Conservation (phyloP, 495 filamentous ascomycete genomes). For the Aspergillus saccharolyticus region DNA sequence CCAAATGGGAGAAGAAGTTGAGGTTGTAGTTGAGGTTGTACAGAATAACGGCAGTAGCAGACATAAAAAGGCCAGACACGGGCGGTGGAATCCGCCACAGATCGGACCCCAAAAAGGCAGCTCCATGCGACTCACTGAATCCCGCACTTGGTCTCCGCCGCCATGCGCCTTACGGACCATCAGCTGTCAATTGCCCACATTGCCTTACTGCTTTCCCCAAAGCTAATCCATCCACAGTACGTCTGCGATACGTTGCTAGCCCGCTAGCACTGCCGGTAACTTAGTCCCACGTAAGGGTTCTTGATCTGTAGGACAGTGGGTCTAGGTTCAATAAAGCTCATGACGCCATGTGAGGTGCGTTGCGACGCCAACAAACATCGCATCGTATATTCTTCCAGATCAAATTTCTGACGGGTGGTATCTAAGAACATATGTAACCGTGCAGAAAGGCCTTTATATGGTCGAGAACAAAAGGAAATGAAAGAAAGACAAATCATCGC, state of each 20-base stretch:
- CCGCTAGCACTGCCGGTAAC: neutral
- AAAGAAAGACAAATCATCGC: neutral
- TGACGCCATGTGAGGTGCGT: neutral
- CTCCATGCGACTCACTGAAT: slow-evolving; percentile 7
- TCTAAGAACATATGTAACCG: neutral
- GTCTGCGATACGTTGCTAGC: neutral
- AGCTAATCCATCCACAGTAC: neutral
- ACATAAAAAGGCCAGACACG: neutral
- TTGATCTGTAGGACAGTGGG: neutral
- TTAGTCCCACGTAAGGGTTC: neutral
- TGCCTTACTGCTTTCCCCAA: neutral
- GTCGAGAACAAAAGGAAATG: neutral
- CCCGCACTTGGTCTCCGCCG: slow-evolving; percentile 2
- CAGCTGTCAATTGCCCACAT: neutral
- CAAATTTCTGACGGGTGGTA: neutral
- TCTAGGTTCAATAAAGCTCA: neutral
- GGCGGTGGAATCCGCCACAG: neutral
- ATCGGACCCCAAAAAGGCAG: slow-evolving; percentile 13
- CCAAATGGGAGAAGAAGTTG: too few species aligned
- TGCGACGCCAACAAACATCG: neutral
- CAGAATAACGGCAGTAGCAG: neutral
- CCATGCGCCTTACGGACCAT: neutral
- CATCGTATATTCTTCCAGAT: neutral
- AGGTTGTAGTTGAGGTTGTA: too few species aligned
- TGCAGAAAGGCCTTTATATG: neutral